phyloP scores from a whole-genome alignment of 225 moss, liverwort and hornwort species.

The Pseudisothecium myosuroides region DNA sequence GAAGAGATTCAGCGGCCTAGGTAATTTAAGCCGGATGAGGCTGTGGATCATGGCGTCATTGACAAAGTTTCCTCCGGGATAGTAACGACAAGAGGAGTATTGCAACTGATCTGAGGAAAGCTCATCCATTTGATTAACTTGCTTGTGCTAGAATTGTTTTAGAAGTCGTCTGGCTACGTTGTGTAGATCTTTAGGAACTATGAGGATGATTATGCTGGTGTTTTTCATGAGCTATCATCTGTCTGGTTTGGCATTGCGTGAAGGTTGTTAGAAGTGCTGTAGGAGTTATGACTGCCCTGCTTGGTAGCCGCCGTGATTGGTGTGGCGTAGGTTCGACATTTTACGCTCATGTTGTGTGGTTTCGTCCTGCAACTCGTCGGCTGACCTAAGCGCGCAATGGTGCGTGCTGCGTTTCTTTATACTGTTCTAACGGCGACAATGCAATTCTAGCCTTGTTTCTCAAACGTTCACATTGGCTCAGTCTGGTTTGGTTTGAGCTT shows the following conservation, averaged over 20 bases:
- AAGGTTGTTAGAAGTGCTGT: too few species aligned
- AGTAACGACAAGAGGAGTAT: conserved; percentile 47
- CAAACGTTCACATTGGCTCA: conserved; percentile 4
- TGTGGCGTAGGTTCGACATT: too few species aligned
- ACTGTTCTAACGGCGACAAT: not conserved
- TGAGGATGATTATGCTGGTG: not conserved
- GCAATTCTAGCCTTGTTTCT: conserved; percentile 21
- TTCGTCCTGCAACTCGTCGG: not conserved
- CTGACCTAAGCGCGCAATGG: too few species aligned
- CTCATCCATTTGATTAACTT: conserved; percentile 42
- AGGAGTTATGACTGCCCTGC: too few species aligned
- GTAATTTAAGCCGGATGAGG: conserved; percentile 73
- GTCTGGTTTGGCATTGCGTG: too few species aligned
- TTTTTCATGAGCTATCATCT: not conserved
- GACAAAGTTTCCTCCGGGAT: not conserved
- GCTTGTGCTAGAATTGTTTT: not conserved
- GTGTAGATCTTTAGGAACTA: not conserved
- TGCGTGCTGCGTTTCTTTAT: not conserved
- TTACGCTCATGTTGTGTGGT: not conserved
- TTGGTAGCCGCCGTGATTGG: not conserved
- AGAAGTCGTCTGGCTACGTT: not conserved
- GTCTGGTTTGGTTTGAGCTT: too few species aligned
- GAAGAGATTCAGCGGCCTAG: conserved; percentile 21
- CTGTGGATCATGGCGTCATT: conserved; percentile 62
- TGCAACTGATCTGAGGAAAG: conserved; percentile 52